phyloP scores from a whole-genome alignment of 169 alveolate genomes.

The Pseudocohnilembus persalinus region DNA sequence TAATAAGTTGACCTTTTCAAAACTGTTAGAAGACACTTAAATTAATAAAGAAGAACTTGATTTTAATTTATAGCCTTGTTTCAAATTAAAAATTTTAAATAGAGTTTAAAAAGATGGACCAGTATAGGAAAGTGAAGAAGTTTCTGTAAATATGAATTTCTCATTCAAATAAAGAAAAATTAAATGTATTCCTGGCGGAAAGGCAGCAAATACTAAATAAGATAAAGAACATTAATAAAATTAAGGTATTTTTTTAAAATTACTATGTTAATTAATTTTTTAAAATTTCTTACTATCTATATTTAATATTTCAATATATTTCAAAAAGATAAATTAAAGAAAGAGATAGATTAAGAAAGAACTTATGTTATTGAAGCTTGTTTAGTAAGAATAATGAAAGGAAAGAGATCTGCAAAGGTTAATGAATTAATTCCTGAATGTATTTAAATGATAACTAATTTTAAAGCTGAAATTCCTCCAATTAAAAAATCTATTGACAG shows the following conservation, averaged over 20 bases:
- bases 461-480: constrained; percentile 63
- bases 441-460: constrained; percentile 47
- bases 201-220: constrained; percentile 13
- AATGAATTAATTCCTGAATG: constrained; percentile 55
- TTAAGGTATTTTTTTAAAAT: background rate
- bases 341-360: constrained; percentile 56
- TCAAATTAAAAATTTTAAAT: constrained; percentile 26
- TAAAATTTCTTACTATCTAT: background rate
- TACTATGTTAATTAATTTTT: background rate
- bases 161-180: constrained; percentile 27
- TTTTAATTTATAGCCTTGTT: constrained; percentile 37
- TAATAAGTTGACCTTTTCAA: constrained; percentile 21
- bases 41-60: constrained; percentile 53
- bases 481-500: constrained; percentile 64
- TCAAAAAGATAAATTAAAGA: constrained; percentile 30
- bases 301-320: background rate
- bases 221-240: background rate
- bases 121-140: constrained; percentile 47
- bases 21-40: constrained; percentile 40
- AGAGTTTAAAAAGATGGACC: constrained; percentile 30
- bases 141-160: constrained; percentile 38
- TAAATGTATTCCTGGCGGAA: constrained; percentile 52
- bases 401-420: constrained; percentile 55
- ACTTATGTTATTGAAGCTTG: constrained; percentile 62
- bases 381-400: constrained; percentile 70